Percentiles rank a stretch among this genome's conserved stretches.
Evolutionary conservation across 306 rosid species (phyloP).

Genomic region (Lathyrus tuberosus): DNA sequence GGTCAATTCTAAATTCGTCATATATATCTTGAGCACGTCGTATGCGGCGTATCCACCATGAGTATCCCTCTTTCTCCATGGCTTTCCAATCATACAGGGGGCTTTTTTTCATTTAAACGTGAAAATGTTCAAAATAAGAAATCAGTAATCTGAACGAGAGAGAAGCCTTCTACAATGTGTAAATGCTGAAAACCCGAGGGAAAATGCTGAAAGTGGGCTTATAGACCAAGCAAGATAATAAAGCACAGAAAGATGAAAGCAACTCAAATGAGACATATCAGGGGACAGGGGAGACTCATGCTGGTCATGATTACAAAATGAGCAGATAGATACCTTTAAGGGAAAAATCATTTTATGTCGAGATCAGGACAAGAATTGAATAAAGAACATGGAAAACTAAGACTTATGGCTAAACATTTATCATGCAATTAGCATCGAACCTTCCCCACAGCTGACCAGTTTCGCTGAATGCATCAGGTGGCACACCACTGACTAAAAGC

Average conservation of each 20-base stretch:
- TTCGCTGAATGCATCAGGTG: constrained; percentile 96
- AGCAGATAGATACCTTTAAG: constrained; percentile 24
- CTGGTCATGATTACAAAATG: constrained; percentile 23
- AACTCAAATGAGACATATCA: constrained; percentile 11
- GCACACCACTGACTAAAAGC: constrained; percentile 88
- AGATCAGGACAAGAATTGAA: constrained; percentile 25
- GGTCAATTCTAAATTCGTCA: constrained; percentile 92
- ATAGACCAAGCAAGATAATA: constrained; percentile 14
- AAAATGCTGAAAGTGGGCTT: constrained; percentile 18
- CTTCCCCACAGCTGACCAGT: constrained; percentile 99
- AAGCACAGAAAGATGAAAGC: constrained; percentile 23
- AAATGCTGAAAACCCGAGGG: neutral
- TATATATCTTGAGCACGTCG: constrained; percentile 78
- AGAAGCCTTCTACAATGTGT: constrained; percentile 14
- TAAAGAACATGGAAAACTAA: constrained; percentile 21
- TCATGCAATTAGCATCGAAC: constrained; percentile 43
- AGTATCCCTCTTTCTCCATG: constrained; percentile 90
- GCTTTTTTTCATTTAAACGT: constrained; percentile 54
- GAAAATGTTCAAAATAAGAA: constrained; percentile 27
- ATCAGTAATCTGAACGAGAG: constrained; percentile 35
- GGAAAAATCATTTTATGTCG: constrained; percentile 1
- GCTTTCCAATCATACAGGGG: constrained; percentile 95
- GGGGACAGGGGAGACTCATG: neutral
- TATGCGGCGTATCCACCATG: constrained; percentile 94
- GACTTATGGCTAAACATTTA: constrained; percentile 21